Evolutionary conservation across 2,329 filamentous ascomycete species (phyloP).

Genomic region (Pezicula rhizophila): DNA sequence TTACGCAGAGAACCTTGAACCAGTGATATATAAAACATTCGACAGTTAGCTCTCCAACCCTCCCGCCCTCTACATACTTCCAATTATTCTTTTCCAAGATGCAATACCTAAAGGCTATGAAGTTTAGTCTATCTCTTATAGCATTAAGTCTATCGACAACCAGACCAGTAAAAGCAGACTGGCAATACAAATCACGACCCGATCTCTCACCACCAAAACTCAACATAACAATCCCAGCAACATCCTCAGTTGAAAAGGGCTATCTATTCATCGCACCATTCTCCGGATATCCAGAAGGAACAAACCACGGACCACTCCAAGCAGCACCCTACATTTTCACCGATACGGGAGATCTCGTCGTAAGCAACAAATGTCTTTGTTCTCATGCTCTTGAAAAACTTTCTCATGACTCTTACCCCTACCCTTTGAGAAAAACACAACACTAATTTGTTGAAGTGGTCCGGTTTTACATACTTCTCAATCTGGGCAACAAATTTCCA

Average conservation of each 20-base stretch:
- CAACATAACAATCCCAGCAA: constrained; percentile 39
- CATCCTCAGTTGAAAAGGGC: constrained; percentile 33
- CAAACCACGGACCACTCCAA: constrained; percentile 42
- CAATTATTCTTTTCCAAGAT: too few species aligned
- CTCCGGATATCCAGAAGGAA: constrained; percentile 30
- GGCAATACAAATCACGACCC: constrained; percentile 40
- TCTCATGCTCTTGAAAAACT: too few species aligned
- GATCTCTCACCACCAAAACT: constrained; percentile 40
- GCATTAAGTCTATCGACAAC: neutral
- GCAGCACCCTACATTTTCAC: constrained; percentile 49
- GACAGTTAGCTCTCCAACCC: too few species aligned
- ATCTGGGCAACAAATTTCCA: constrained; percentile 49
- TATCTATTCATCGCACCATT: constrained; percentile 39
- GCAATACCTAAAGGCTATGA: too few species aligned
- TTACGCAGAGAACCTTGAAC: too few species aligned
- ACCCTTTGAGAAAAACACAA: too few species aligned
- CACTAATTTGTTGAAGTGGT: constrained; percentile 32
- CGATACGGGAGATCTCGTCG: constrained; percentile 45
- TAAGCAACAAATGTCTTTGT: too few species aligned
- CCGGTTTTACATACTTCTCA: constrained; percentile 45
- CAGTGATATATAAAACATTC: too few species aligned
- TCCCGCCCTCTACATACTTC: too few species aligned
- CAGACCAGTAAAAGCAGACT: constrained; percentile 28
- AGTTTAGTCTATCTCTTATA: too few species aligned
- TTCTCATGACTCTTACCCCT: too few species aligned